A percentile compares a stretch with the other conserved stretches of the same genome.
Conservation (phyloP, 2,329 filamentous ascomycete genomes). For the Cordyceps javanica region DNA sequence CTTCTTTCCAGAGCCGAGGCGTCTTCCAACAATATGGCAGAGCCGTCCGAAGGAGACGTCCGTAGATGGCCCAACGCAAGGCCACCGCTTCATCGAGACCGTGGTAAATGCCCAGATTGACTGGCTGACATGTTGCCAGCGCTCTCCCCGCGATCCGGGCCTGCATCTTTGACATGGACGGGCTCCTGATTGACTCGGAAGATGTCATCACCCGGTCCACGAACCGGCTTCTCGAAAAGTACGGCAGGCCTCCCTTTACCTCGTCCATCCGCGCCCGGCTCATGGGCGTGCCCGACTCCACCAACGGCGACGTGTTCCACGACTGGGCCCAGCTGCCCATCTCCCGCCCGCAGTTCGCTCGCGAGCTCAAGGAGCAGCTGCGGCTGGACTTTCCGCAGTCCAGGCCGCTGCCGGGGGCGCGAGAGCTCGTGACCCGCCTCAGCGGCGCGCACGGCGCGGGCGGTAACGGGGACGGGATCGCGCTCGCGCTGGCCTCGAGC, state of each 20-base stretch:
- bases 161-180: conserved; percentile 71
- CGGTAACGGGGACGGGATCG: conserved; percentile 27
- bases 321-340: conserved; percentile 63
- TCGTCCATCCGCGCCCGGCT: conserved; percentile 65
- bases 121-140: not conserved
- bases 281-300: conserved; percentile 53
- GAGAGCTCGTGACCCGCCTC: conserved; percentile 45
- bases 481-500: conserved; percentile 63
- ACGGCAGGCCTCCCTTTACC: conserved; percentile 53
- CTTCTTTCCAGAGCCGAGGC: not conserved
- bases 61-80: not conserved
- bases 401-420: conserved; percentile 57
- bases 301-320: conserved; percentile 51
- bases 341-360: conserved; percentile 36
- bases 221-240: conserved; percentile 56
- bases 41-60: not conserved
- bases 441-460: conserved; percentile 17
- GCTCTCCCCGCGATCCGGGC: conserved; percentile 29
- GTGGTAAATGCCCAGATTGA: not conserved
- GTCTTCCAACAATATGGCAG: not conserved
- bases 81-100: not conserved
- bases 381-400: conserved; percentile 29
- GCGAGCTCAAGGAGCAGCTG: conserved; percentile 24
- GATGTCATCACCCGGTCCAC: conserved; percentile 61
- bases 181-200: conserved; percentile 65